Evolutionary conservation across 495 filamentous ascomycete genomes (phyloP).

Genomic region (Amniculicola lignicola): DNA sequence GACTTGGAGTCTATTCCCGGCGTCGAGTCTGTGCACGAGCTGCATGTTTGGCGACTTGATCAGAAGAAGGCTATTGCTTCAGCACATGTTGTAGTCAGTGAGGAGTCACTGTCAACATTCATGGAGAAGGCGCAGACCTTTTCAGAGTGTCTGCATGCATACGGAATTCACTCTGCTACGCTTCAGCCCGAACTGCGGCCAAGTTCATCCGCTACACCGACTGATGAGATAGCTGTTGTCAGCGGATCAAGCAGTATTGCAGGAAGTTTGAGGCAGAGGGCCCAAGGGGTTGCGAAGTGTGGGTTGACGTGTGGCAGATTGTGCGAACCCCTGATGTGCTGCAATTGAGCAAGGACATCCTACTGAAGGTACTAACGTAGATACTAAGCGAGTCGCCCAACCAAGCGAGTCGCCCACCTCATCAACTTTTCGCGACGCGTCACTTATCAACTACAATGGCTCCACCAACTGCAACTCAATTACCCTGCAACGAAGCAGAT

Average conservation of each 20-base stretch:
- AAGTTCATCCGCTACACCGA: neutral
- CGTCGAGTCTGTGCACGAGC: slow-evolving; percentile 49
- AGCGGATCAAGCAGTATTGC: slow-evolving; percentile 4
- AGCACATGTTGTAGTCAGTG: slow-evolving; percentile 48
- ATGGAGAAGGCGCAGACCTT: slow-evolving; percentile 44
- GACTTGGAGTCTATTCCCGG: slow-evolving; percentile 50
- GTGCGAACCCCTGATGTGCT: slow-evolving; percentile 32
- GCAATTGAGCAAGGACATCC: slow-evolving; percentile 24
- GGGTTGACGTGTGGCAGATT: slow-evolving; percentile 25
- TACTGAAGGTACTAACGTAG: too few species aligned
- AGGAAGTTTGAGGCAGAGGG: slow-evolving; percentile 21
- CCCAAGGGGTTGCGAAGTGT: slow-evolving; percentile 14
- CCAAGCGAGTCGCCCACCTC: too few species aligned
- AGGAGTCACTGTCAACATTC: slow-evolving; percentile 43
- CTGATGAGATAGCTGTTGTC: too few species aligned
- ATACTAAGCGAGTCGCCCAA: too few species aligned
- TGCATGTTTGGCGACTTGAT: slow-evolving; percentile 54
- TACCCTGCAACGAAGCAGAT: too few species aligned
- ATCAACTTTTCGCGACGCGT: too few species aligned
- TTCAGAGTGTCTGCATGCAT: slow-evolving; percentile 52
- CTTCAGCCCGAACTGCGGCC: slow-evolving; percentile 48
- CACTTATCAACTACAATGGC: too few species aligned
- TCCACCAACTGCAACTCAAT: too few species aligned
- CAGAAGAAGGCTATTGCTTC: slow-evolving; percentile 51
- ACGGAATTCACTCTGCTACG: slow-evolving; percentile 53